Evolutionary conservation across 345 rosid species (phyloP).

Genomic region (Lenwebbia sp.): DNA sequence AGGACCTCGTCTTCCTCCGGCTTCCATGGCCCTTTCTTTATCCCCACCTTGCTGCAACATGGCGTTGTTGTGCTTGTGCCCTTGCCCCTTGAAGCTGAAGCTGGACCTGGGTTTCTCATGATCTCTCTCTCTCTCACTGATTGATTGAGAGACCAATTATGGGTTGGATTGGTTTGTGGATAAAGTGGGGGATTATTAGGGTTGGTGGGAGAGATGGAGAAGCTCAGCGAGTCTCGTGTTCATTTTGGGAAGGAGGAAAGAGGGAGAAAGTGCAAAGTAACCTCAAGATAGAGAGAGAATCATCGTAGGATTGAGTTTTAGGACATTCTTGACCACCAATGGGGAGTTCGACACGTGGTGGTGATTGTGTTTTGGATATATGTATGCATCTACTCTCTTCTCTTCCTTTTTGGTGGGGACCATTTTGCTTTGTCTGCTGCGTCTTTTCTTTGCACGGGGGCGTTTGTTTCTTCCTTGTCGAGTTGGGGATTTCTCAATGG

Average conservation of each 20-base stretch:
- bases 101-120: conserved; percentile 18
- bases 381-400: background rate
- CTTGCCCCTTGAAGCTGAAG: background rate
- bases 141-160: background rate
- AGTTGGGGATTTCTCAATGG: background rate
- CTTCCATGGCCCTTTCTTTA: conserved; percentile 92
- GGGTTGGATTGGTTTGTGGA: background rate
- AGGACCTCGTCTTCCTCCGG: conserved; percentile 71
- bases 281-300: background rate
- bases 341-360: background rate
- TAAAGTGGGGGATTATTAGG: background rate
- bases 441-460: background rate
- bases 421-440: background rate
- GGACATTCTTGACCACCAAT: background rate
- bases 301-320: background rate
- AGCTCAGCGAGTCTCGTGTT: background rate
- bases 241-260: background rate
- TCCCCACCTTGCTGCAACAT: conserved; percentile 60
- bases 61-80: conserved; percentile 18
- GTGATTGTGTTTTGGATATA: background rate
- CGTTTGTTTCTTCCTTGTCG: background rate
- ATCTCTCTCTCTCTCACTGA: background rate
- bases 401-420: background rate
- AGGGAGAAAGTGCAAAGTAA: background rate
- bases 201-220: background rate